Conservation (phyloP, 306 rosid genomes). For the Cercis canadensis region DNA sequence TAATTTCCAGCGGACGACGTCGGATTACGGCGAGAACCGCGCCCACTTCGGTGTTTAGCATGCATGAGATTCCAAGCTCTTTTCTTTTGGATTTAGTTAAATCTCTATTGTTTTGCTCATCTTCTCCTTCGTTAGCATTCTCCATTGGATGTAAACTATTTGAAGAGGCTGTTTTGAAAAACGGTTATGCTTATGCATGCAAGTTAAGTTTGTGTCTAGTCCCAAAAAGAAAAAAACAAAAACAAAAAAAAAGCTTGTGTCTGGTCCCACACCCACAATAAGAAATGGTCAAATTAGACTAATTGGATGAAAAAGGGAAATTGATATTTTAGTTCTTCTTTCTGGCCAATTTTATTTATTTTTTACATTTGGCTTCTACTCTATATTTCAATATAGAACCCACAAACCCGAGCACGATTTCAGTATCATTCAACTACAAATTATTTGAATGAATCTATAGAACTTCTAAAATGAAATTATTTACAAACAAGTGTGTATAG, state of each 20-base stretch:
- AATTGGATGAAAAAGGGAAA: background rate
- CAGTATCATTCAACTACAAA: too few relatives aligned
- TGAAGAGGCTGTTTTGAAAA: slow-evolving; percentile 13
- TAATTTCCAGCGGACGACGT: slow-evolving; percentile 56
- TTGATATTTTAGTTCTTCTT: background rate
- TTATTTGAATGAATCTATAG: too few relatives aligned
- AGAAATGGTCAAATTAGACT: background rate
- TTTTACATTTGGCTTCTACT: too few relatives aligned
- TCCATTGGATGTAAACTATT: slow-evolving; percentile 30
- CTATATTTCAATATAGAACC: too few relatives aligned
- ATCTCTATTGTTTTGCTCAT: slow-evolving; percentile 12
- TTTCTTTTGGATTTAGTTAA: slow-evolving; percentile 42
- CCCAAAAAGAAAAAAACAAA: too few relatives aligned
- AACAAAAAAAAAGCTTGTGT: too few relatives aligned
- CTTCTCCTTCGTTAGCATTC: slow-evolving; percentile 11
- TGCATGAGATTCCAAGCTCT: slow-evolving; percentile 79
- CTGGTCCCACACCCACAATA: background rate
- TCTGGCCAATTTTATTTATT: too few relatives aligned
- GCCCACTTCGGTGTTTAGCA: slow-evolving; percentile 89
- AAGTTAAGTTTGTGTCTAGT: slow-evolving; percentile 24
- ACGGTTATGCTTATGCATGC: slow-evolving; percentile 32
- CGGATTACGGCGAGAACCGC: slow-evolving; percentile 76
- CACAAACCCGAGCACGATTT: too few relatives aligned
- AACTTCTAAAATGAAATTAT: too few relatives aligned
- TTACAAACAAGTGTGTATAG: too few relatives aligned